A percentile compares a stretch with the other conserved stretches of the same genome.
phyloP scores from a whole-genome alignment of 1,139 yeast genomes.

The Sugiyamaella castrensis region DNA sequence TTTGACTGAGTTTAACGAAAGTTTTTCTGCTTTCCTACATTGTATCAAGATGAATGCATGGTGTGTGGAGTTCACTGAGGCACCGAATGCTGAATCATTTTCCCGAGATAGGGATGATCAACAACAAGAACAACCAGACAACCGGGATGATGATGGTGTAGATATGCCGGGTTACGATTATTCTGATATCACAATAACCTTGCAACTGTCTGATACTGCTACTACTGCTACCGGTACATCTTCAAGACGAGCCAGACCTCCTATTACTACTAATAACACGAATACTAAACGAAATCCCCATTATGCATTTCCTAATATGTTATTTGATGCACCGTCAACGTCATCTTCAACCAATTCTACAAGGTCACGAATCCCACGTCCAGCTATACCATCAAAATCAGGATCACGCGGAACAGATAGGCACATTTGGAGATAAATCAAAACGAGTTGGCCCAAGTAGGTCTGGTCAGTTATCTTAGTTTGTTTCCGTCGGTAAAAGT shows the following conservation, averaged over 20 bases:
- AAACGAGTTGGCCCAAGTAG: too few species aligned
- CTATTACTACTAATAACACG: too few species aligned
- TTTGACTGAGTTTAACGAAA: conserved; percentile 55
- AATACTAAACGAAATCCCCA: neutral
- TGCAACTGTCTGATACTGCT: neutral
- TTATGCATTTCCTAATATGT: neutral
- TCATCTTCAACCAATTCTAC: conserved; percentile 1
- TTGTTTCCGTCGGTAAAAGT: too few species aligned
- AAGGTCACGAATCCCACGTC: conserved; percentile 1
- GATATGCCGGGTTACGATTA: too few species aligned
- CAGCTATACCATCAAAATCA: neutral
- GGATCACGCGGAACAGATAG: too few species aligned
- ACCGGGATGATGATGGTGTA: too few species aligned
- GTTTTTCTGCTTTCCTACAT: conserved; percentile 60
- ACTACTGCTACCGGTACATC: neutral
- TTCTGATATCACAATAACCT: too few species aligned
- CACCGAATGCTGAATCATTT: conserved; percentile 38
- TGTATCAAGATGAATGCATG: conserved; percentile 67
- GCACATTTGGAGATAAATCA: too few species aligned
- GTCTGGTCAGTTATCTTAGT: too few species aligned
- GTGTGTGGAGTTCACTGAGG: conserved; percentile 60
- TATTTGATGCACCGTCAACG: conserved; percentile 1
- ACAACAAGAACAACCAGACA: conserved; percentile 9
- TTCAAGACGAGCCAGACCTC: too few species aligned
- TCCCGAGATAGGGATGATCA: conserved; percentile 21